Base-by-base conservation (phyloP, 2,329 filamentous ascomycete genomes). In the Xylaria sp. region DNA sequence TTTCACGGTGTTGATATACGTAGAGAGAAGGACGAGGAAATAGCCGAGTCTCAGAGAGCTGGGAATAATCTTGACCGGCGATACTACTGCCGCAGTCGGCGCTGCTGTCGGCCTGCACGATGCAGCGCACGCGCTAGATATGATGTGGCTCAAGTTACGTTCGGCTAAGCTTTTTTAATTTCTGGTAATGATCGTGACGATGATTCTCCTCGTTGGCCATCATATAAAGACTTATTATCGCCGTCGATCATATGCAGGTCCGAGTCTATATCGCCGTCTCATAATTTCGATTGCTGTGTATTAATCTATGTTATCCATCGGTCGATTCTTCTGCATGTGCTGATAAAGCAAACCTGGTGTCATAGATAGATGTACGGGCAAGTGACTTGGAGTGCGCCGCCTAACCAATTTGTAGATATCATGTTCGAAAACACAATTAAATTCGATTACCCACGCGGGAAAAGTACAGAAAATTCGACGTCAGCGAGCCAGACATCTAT, bases 161-260 rank as follows among this genome's bases (percentile, higher is more conserved):
- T 58, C 56, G 56, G 39, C 15, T 58, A 58, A 18, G 18, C 39
- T 28, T 10, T 44, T 57, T 5, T 55, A 20, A 3, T 44, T 23
- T 18, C 1, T 48, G 55, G 9, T 54, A 23, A 25, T 60, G n/a
- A 41, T 41, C 37, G 8, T 46, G 41, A n/a, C 18, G 15, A 46
- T 46, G 41, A 54, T 59, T 54, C 28, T 56, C 8, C 44, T 8
- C 18, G 20, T 44, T 41, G 37, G 34, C 39, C 50, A 51, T 68
- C 39, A 54, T 51, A 59, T 51, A 56, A 28, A 28, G 18, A 25
- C n/a, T 48, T 28, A 44, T 65, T 51, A n/a, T 56, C 23, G 8
- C 55, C 34, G 61, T 46, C 56, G 41, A 68, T 65, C 56, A 2
- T 13, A 28, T 56, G 61, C 56, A 68, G 62, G 51, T 68, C 61